A percentile compares a stretch with the other conserved stretches of the same genome.
phyloP scores from a whole-genome alignment of 2,329 filamentous ascomycete genomes.

The Colletotrichum trifolii region DNA sequence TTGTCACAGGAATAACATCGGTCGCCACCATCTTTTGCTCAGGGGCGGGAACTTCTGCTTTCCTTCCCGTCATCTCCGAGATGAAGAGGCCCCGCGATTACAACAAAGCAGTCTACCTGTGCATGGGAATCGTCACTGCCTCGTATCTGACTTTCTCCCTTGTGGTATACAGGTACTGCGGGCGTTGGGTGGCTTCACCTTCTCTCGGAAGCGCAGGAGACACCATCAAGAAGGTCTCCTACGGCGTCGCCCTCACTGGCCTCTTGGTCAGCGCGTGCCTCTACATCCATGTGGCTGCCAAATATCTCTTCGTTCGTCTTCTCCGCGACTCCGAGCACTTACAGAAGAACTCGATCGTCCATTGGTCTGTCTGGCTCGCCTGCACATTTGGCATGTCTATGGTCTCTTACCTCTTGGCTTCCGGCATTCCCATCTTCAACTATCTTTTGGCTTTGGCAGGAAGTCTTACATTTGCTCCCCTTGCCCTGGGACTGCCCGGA shows the following conservation, averaged over 20 bases:
- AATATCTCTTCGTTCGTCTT: slow-evolving; percentile 53
- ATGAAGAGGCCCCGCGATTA: slow-evolving; percentile 71
- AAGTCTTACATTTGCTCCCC: slow-evolving; percentile 48
- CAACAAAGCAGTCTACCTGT: slow-evolving; percentile 68
- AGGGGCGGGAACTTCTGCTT: slow-evolving; percentile 68
- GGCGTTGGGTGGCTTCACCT: slow-evolving; percentile 70
- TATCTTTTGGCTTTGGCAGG: slow-evolving; percentile 46
- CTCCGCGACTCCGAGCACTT: slow-evolving; percentile 50
- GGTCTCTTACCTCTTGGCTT: slow-evolving; percentile 46
- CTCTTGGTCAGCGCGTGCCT: slow-evolving; percentile 57
- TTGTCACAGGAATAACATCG: slow-evolving; percentile 68
- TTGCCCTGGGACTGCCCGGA: slow-evolving; percentile 48
- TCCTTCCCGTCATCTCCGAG: slow-evolving; percentile 73
- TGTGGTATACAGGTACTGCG: slow-evolving; percentile 71
- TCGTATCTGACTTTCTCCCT: slow-evolving; percentile 69
- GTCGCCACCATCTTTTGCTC: slow-evolving; percentile 70
- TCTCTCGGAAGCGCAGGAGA: slow-evolving; percentile 70
- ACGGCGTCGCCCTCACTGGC: slow-evolving; percentile 67
- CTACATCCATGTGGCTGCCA: slow-evolving; percentile 52
- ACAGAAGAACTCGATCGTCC: slow-evolving; percentile 46
- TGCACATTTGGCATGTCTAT: slow-evolving; percentile 44
- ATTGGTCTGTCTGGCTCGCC: slow-evolving; percentile 51
- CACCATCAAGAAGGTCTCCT: slow-evolving; percentile 69
- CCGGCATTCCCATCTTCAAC: slow-evolving; percentile 49
- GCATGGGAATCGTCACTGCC: slow-evolving; percentile 67